Evolutionary conservation across 164 flowering plant genomes (phyloP).

Genomic region (Kingdonia uniflora): DNA sequence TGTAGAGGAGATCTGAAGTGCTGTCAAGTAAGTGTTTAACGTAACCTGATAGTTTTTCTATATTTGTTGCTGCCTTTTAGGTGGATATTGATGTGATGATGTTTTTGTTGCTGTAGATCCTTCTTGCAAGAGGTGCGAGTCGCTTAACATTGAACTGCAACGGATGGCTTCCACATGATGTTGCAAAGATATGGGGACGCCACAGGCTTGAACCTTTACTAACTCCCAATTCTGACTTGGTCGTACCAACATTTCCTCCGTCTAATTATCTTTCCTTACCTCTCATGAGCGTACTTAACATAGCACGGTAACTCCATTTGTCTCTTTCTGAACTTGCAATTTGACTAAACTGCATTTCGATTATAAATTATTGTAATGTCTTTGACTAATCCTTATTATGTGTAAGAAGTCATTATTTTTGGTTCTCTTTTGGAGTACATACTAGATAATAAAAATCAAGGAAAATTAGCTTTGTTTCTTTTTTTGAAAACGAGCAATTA

Average conservation of each 20-base stretch:
- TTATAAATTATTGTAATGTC: background rate
- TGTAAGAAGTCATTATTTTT: too few relatives aligned
- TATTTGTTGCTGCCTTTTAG: background rate
- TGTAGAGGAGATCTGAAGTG: constrained; percentile 94
- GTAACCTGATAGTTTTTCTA: background rate
- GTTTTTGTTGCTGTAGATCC: constrained; percentile 45
- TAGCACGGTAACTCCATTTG: constrained; percentile 56
- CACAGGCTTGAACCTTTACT: constrained; percentile 90
- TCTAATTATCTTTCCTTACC: constrained; percentile 80
- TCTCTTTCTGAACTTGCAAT: background rate
- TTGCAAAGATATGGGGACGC: constrained; percentile 94
- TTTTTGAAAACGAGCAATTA: too few relatives aligned
- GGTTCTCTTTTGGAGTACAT: too few relatives aligned
- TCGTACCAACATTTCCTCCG: constrained; percentile 54
- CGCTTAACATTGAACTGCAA: constrained; percentile 76
- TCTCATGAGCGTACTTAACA: constrained; percentile 74
- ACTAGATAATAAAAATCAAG: too few relatives aligned
- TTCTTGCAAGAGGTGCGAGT: constrained; percentile 86
- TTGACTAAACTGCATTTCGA: background rate
- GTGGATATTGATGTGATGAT: constrained; percentile 1
- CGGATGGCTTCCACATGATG: constrained; percentile 94
- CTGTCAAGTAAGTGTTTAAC: constrained; percentile 59
- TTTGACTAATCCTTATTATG: too few relatives aligned
- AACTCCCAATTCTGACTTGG: constrained; percentile 54
- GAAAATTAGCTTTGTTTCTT: too few relatives aligned